Percentiles rank a stretch among this genome's conserved stretches.
phyloP scores from a whole-genome alignment of 83 land plant genomes.

The Isoetes engelmannii region DNA sequence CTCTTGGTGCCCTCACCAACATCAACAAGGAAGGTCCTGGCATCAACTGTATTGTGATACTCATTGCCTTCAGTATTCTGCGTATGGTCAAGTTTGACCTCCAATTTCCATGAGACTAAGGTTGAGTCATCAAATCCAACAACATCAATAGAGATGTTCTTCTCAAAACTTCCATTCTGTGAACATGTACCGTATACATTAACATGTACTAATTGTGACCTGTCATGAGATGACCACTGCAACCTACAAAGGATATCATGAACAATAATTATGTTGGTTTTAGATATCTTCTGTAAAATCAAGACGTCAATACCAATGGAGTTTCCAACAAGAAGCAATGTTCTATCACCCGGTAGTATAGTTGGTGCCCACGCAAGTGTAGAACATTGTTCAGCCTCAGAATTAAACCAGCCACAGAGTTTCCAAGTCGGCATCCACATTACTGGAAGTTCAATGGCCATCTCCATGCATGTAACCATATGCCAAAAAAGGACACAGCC shows the following conservation, averaged over 20 bases:
- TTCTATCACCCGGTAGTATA: conserved; percentile 25
- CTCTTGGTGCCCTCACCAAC: no score
- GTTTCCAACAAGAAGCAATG: conserved; percentile 54
- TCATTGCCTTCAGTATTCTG: no score
- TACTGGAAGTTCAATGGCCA: conserved; percentile 18
- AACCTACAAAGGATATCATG: no score
- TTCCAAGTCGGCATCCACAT: conserved; percentile 29
- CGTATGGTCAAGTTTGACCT: neutral
- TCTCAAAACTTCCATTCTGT: no score
- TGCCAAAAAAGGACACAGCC: conserved; percentile 72
- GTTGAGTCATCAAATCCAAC: conserved; percentile 11
- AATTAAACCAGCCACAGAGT: conserved; percentile 31
- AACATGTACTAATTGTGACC: no score
- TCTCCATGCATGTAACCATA: conserved; percentile 28
- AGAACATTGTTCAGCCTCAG: conserved; percentile 21
- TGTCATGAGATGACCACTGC: no score
- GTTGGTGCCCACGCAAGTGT: conserved; percentile 67
- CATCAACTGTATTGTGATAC: no score
- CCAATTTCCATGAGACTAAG: conserved; percentile 18
- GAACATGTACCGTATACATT: no score
- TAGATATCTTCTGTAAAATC: no score
- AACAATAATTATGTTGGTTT: no score
- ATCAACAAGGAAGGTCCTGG: no score
- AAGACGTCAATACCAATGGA: conserved; percentile 38
- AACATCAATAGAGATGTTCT: neutral